These are phyloP conservation scores for Aspergillus ibericus DNA, from an alignment of 2,329 filamentous ascomycete species.

Conservation along the genomic window DNA sequence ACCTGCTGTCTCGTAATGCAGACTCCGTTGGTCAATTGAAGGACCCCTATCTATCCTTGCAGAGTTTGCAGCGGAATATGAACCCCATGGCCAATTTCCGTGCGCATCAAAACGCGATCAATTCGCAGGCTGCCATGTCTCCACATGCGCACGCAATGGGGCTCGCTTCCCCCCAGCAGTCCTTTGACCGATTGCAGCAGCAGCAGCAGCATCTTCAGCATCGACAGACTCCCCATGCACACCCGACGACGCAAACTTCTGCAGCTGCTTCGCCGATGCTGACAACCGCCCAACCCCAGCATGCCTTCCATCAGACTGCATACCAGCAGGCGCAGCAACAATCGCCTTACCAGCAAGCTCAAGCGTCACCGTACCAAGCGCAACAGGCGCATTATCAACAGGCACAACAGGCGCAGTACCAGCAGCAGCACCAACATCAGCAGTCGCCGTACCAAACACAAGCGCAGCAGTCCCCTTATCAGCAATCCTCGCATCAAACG, in stretches of 20 bases:
- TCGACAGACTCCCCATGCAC: slow-evolving; percentile 18
- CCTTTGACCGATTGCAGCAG: slow-evolving; percentile 25
- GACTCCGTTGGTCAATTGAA: slow-evolving; percentile 29
- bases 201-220: slow-evolving; percentile 32
- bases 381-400: slow-evolving; percentile 8
- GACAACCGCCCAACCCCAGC: slow-evolving; percentile 18
- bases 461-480: slow-evolving; percentile 18
- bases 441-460: slow-evolving; percentile 17
- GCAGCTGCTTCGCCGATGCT: slow-evolving; percentile 22
- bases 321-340: slow-evolving; percentile 11
- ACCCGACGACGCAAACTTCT: slow-evolving; percentile 14
- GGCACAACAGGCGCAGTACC: slow-evolving; percentile 8
- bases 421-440: slow-evolving; percentile 20
- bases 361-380: slow-evolving; percentile 11
- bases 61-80: slow-evolving; percentile 32
- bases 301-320: slow-evolving; percentile 6
- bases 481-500: slow-evolving; percentile 15
- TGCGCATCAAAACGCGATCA: slow-evolving; percentile 26
- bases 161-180: slow-evolving; percentile 34
- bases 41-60: slow-evolving; percentile 27
- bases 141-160: slow-evolving; percentile 30
- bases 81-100: slow-evolving; percentile 34
- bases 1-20: slow-evolving; percentile 28
- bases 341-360: slow-evolving; percentile 8
- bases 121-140: slow-evolving; percentile 26